Conservation (phyloP, 768 basidiomycete genomes). For the Rubroboletus satanas region DNA sequence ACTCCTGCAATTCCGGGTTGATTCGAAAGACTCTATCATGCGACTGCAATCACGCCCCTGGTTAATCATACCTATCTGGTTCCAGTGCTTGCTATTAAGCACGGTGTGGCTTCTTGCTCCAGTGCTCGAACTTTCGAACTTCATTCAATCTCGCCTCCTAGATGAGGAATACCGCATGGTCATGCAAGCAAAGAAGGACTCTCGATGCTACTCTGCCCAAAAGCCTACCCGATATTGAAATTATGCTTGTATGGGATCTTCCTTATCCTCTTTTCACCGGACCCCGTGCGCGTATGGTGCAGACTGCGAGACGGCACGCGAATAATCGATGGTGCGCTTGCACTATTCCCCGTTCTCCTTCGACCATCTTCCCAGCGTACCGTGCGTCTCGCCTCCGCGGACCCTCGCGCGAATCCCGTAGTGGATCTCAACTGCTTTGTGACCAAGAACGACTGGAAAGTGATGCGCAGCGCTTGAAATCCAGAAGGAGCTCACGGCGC, state of each 20-base stretch:
- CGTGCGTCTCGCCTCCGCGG: constrained; percentile 19
- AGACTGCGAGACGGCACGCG: not conserved
- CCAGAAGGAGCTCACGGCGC: not conserved
- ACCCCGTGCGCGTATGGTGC: not conserved
- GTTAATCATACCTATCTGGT: not conserved
- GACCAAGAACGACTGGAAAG: not conserved
- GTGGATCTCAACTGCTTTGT: not conserved
- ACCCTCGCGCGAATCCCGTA: constrained; percentile 5
- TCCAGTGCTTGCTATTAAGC: not conserved
- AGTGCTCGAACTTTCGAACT: not conserved
- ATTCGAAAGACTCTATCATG: too few species aligned
- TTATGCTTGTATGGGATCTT: not conserved
- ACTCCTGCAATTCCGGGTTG: not conserved
- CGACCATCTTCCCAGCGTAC: constrained; percentile 13
- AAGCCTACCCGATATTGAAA: not conserved
- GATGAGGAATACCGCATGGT: not conserved
- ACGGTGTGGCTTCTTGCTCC: not conserved
- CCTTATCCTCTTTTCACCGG: not conserved
- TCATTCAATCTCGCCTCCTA: not conserved
- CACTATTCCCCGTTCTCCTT: not conserved
- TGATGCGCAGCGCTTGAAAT: not conserved
- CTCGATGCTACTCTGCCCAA: not conserved
- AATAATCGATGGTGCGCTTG: not conserved
- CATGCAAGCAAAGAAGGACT: not conserved
- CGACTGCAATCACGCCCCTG: not conserved